Conservation (phyloP, 164 flowering plant genomes). For the Akebia trifoliata region DNA sequence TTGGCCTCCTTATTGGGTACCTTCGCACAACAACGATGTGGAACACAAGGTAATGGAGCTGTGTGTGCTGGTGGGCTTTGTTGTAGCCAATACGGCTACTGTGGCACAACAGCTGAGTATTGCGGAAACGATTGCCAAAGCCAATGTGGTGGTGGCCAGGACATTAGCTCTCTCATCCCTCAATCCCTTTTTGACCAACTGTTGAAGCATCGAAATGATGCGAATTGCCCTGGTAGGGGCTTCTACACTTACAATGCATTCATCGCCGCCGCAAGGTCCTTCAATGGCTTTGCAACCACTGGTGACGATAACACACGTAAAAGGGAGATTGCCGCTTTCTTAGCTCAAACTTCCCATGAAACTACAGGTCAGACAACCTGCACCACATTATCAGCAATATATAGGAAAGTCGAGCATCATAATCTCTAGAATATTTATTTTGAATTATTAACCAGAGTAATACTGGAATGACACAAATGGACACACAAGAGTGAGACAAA, state of each 20-base stretch:
- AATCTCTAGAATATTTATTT: too few species aligned
- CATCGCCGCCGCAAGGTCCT: slow-evolving; percentile 30
- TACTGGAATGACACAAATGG: too few species aligned
- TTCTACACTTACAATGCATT: slow-evolving; percentile 54
- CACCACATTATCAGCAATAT: too few species aligned
- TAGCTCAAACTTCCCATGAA: slow-evolving; percentile 47
- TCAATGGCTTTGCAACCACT: slow-evolving; percentile 29
- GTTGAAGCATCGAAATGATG: slow-evolving; percentile 27
- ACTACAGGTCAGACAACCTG: slow-evolving; percentile 40
- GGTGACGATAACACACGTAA: slow-evolving; percentile 26
- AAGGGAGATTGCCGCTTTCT: slow-evolving; percentile 52
- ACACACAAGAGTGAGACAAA: too few species aligned
- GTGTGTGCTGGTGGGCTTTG: slow-evolving; percentile 25
- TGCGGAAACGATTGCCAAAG: slow-evolving; percentile 44
- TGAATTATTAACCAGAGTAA: too few species aligned
- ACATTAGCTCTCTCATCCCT: slow-evolving; percentile 17
- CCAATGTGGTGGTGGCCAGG: slow-evolving; percentile 25
- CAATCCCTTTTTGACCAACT: slow-evolving; percentile 24
- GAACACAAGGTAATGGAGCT: too few species aligned
- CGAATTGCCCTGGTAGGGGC: slow-evolving; percentile 28
- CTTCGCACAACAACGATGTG: too few species aligned
- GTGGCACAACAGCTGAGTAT: too few species aligned
- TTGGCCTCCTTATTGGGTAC: too few species aligned
- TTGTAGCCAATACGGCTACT: slow-evolving; percentile 34
- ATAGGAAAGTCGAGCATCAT: too few species aligned